Percentiles rank a stretch among this genome's conserved stretches.
These are phyloP conservation scores for Melanomma pulvis-pyrius DNA, from an alignment of 495 filamentous ascomycete species.

Conservation along the genomic window DNA sequence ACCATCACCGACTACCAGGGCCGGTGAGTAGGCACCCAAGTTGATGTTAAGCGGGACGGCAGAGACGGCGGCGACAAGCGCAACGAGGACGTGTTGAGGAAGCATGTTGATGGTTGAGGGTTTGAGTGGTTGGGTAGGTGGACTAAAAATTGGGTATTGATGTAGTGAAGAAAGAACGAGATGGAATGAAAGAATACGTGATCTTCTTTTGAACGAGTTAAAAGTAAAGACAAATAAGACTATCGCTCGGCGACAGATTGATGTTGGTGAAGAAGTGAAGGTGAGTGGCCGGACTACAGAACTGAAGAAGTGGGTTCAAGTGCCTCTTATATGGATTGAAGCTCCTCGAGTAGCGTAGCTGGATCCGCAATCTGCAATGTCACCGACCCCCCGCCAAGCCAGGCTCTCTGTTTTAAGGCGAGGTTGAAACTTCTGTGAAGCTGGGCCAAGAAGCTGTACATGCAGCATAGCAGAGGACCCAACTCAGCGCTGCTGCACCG, in stretches of 20 bases:
- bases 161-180: conserved; percentile 4
- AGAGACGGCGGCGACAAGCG: conserved; percentile 32
- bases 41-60: conserved; percentile 63
- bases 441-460: conserved; percentile 28
- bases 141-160: conserved; percentile 22
- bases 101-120: conserved; percentile 35
- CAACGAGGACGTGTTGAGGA: conserved; percentile 35
- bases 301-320: conserved; percentile 10
- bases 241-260: conserved; percentile 35
- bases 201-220: conserved; percentile 9
- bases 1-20: conserved; percentile 62
- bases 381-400: conserved; percentile 28
- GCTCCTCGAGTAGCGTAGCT: background rate
- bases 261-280: conserved; percentile 32
- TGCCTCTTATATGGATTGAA: conserved; percentile 23
- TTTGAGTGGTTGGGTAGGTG: conserved; percentile 5
- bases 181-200: conserved; percentile 19
- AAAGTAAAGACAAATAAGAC: conserved; percentile 17
- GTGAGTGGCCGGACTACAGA: conserved; percentile 35
- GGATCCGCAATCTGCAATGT: background rate
- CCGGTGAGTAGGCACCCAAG: conserved; percentile 61
- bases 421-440: conserved; percentile 41
- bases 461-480: conserved; percentile 7
- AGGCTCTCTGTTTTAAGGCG: conserved; percentile 23
- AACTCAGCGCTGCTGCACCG: background rate